A percentile compares a stretch with the other conserved stretches of the same genome.
Evolutionary conservation across 2,329 filamentous ascomycete genomes (phyloP).

Genomic region (Alternaria panax): DNA sequence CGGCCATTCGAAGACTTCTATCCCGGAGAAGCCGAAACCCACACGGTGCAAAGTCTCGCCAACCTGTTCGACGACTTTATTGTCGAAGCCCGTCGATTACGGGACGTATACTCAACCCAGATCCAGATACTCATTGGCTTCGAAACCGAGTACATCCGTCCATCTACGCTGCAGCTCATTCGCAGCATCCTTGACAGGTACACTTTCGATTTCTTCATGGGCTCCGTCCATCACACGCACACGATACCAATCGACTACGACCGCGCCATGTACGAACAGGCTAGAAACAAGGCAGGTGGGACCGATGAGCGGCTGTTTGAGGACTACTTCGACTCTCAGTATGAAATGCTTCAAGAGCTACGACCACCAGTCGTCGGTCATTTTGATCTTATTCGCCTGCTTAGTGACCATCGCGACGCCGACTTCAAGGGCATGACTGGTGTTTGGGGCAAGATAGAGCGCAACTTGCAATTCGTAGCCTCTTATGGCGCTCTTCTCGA

Average conservation of each 20-base stretch:
- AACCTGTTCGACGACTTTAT: slow-evolving; percentile 75
- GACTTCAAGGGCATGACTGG: slow-evolving; percentile 65
- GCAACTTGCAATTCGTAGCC: slow-evolving; percentile 76
- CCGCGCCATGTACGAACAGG: slow-evolving; percentile 68
- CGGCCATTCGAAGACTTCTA: slow-evolving; percentile 82
- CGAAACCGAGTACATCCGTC: slow-evolving; percentile 90
- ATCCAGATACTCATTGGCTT: slow-evolving; percentile 89
- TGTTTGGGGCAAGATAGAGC: slow-evolving; percentile 76
- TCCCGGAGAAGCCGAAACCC: slow-evolving; percentile 76
- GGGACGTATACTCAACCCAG: slow-evolving; percentile 69
- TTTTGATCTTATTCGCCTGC: slow-evolving; percentile 87
- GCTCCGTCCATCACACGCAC: slow-evolving; percentile 89
- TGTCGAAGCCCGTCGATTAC: slow-evolving; percentile 75
- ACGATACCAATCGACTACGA: slow-evolving; percentile 91
- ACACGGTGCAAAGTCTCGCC: slow-evolving; percentile 43
- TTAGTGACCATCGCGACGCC: slow-evolving; percentile 72
- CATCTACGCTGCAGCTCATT: slow-evolving; percentile 68
- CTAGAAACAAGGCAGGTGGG: slow-evolving; percentile 63
- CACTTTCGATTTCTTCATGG: slow-evolving; percentile 86
- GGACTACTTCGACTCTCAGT: slow-evolving; percentile 88
- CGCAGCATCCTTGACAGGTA: slow-evolving; percentile 65
- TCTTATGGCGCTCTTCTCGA: slow-evolving; percentile 84
- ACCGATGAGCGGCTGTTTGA: slow-evolving; percentile 72
- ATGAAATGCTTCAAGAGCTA: slow-evolving; percentile 76
- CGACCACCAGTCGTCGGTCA: slow-evolving; percentile 85